Evolutionary conservation across 106 monocot genomes (phyloP).

Genomic region (Agapanthus africanus): DNA sequence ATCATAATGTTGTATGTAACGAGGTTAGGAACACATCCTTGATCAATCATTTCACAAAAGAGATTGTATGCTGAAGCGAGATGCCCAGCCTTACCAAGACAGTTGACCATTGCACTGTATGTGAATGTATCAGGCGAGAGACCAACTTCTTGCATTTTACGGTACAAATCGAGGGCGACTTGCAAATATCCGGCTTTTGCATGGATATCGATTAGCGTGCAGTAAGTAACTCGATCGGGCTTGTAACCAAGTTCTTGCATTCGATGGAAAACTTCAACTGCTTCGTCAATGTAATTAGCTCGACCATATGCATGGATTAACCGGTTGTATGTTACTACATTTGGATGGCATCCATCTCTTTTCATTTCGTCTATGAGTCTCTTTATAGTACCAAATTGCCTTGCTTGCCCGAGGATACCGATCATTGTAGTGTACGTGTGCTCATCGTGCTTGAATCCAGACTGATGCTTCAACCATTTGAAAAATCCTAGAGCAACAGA

Average conservation of each 20-base stretch:
- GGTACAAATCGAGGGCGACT: slow-evolving; percentile 64
- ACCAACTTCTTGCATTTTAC: slow-evolving; percentile 58
- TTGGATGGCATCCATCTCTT: slow-evolving; percentile 57
- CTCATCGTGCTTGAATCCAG: slow-evolving; percentile 78
- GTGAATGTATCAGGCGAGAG: slow-evolving; percentile 94
- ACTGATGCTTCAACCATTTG: slow-evolving; percentile 78
- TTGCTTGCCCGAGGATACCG: slow-evolving; percentile 87
- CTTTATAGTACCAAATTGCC: slow-evolving; percentile 55
- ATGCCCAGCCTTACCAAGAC: slow-evolving; percentile 87
- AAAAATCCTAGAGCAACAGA: slow-evolving; percentile 83
- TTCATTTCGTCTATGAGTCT: slow-evolving; percentile 76
- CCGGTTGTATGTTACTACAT: slow-evolving; percentile 87
- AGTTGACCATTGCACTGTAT: slow-evolving; percentile 95
- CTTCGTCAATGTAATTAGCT: slow-evolving; percentile 71
- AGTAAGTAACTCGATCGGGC: slow-evolving; percentile 88
- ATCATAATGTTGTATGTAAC: slow-evolving; percentile 99
- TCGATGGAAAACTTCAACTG: slow-evolving; percentile 57
- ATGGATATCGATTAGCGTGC: slow-evolving; percentile 92
- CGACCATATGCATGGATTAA: slow-evolving; percentile 86
- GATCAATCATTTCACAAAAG: slow-evolving; percentile 79
- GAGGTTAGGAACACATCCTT: slow-evolving; percentile 78
- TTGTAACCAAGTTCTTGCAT: slow-evolving; percentile 70
- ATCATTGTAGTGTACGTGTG: slow-evolving; percentile 99
- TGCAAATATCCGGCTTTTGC: slow-evolving; percentile 90
- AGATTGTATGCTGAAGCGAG: slow-evolving; percentile 71